Conservation (phyloP, 2,329 filamentous ascomycete genomes). For the Colletotrichum spaethianum region DNA sequence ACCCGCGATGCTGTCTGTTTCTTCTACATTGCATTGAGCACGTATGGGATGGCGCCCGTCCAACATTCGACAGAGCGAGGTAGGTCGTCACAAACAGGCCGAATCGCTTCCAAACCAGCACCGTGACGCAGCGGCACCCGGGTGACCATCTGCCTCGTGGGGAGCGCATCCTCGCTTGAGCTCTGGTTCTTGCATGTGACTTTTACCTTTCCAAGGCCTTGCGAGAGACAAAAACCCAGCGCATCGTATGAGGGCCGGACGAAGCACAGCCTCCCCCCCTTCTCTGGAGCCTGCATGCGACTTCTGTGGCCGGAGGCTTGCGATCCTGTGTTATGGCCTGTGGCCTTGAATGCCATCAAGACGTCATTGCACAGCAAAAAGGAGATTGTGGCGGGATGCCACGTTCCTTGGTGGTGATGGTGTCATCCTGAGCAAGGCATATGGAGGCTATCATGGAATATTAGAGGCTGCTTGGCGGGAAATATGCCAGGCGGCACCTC, state of each 20-base stretch:
- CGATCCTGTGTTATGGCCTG: neutral
- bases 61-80: too few species aligned
- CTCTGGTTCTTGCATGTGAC: neutral
- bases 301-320: neutral
- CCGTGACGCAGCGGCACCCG: too few species aligned
- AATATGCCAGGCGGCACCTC: neutral
- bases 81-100: too few species aligned
- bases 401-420: neutral
- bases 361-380: neutral
- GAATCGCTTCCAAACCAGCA: too few species aligned
- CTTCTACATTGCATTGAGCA: neutral
- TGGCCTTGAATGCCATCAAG: neutral
- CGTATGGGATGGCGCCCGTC: too few species aligned
- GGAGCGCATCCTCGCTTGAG: neutral
- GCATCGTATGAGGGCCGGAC: neutral
- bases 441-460: neutral
- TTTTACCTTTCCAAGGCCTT: neutral
- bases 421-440: neutral
- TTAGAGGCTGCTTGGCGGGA: neutral
- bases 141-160: too few species aligned
- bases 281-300: neutral
- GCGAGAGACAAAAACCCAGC: neutral
- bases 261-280: neutral
- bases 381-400: neutral
- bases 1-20: neutral